A percentile compares a stretch with the other conserved stretches of the same genome.
These are phyloP conservation scores for Hevea brasiliensis DNA, from an alignment of 345 rosid species.

Conservation along the genomic window DNA sequence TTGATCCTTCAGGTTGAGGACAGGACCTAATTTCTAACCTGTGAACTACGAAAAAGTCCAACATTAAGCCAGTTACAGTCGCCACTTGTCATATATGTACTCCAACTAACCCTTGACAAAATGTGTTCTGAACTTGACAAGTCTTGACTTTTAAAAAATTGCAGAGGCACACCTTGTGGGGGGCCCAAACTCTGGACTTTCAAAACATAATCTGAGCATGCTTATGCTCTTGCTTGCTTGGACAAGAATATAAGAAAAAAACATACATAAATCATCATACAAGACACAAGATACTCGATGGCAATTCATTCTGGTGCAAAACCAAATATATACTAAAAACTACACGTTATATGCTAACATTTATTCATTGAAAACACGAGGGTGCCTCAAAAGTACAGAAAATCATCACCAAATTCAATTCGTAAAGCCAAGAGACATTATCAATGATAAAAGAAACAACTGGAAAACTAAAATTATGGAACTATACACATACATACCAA, in stretches of 20 bases:
- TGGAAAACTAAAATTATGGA: conserved; percentile 18
- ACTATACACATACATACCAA: conserved; percentile 51
- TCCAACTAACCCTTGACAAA: conserved; percentile 33
- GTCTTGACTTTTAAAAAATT: neutral
- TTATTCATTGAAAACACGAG: conserved; percentile 28
- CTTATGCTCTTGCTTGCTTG: neutral
- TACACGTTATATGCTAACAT: neutral
- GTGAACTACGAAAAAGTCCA: too few species aligned
- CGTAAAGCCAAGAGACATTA: conserved; percentile 22
- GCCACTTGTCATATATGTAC: conserved; percentile 23
- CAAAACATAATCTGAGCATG: neutral
- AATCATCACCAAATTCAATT: conserved; percentile 36
- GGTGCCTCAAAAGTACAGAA: conserved; percentile 17
- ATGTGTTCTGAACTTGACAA: conserved; percentile 20
- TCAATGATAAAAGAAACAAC: conserved; percentile 27
- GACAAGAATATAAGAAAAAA: neutral
- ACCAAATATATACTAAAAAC: neutral
- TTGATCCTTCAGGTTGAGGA: too few species aligned
- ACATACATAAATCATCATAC: neutral
- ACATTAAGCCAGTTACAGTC: too few species aligned
- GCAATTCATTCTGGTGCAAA: conserved; percentile 3
- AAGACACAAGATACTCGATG: conserved; percentile 11
- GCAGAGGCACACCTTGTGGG: neutral
- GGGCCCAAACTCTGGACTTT: conserved; percentile 12
- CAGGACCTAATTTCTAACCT: too few species aligned